phyloP scores from a whole-genome alignment of 2,329 filamentous ascomycete species.

The Hymenoscyphus repandus region DNA sequence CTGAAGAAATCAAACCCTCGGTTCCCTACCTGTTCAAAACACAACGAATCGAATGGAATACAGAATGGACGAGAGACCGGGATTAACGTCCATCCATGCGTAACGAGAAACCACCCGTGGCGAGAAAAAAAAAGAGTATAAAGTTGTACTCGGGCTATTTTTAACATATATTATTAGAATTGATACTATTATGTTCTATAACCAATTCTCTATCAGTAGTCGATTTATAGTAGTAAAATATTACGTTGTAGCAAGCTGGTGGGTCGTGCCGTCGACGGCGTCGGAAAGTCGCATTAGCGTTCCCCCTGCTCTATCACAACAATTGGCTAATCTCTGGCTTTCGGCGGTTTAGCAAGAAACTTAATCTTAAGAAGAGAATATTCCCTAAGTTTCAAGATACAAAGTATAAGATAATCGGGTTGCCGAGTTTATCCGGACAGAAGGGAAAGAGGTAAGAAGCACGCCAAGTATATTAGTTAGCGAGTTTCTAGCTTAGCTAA shows the following conservation, averaged over 20 bases:
- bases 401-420: not conserved
- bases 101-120: not conserved
- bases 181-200: not conserved
- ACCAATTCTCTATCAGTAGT: not conserved
- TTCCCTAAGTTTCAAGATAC: slow-evolving; percentile 5
- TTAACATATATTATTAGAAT: slow-evolving; percentile 2
- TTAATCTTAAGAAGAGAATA: slow-evolving; percentile 2
- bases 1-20: no score
- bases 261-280: not conserved
- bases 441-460: not conserved
- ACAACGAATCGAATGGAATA: no score
- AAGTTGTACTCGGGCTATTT: not conserved
- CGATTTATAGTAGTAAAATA: not conserved
- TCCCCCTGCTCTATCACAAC: not conserved
- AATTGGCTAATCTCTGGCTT: not conserved
- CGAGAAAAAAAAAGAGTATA: slow-evolving; percentile 2
- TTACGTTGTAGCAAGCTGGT: slow-evolving; percentile 1
- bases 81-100: no score
- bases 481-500: slow-evolving; percentile 4
- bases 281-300: slow-evolving; percentile 2
- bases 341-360: slow-evolving; percentile 1
- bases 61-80: no score
- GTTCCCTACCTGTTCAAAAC: no score
- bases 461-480: not conserved
- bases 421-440: not conserved